These are phyloP conservation scores for Kondoa malvinella DNA, from an alignment of 768 basidiomycete species.

Conservation along the genomic window DNA sequence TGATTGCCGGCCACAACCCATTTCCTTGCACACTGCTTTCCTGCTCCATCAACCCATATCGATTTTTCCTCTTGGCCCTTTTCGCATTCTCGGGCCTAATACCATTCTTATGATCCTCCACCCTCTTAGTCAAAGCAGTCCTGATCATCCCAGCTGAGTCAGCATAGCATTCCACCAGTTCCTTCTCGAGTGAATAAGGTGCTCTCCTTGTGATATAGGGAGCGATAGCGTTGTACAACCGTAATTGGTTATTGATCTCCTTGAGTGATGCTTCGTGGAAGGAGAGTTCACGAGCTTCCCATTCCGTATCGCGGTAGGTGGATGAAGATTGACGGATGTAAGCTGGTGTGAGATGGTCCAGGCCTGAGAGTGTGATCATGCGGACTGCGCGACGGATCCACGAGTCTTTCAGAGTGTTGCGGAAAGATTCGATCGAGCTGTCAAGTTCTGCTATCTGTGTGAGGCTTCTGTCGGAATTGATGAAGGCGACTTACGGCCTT, in stretches of 20 bases:
- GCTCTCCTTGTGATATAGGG: conserved; percentile 4
- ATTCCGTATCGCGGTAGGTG: conserved; percentile 14
- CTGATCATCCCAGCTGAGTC: background rate
- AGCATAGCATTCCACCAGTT: background rate
- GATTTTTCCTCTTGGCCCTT: background rate
- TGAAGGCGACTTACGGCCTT: background rate
- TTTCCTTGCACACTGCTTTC: background rate
- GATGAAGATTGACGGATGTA: background rate
- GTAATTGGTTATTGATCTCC: conserved; percentile 10
- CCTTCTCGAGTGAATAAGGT: background rate
- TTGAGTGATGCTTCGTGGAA: conserved; percentile 15
- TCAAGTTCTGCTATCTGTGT: conserved; percentile 3
- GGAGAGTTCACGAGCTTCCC: conserved; percentile 10
- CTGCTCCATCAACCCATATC: background rate
- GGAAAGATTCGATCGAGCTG: conserved; percentile 7
- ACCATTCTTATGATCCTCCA: background rate
- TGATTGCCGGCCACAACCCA: background rate
- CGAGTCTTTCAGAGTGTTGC: conserved; percentile 2
- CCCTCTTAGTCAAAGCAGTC: conserved; percentile 1
- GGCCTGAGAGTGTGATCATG: conserved; percentile 13
- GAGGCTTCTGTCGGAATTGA: background rate
- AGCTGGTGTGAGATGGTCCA: conserved; percentile 7
- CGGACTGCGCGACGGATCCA: conserved; percentile 17
- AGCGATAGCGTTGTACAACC: conserved; percentile 16
- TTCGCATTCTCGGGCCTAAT: too few relatives aligned